Base-by-base conservation (phyloP, 495 filamentous ascomycete species). In the Platismatia glauca region DNA sequence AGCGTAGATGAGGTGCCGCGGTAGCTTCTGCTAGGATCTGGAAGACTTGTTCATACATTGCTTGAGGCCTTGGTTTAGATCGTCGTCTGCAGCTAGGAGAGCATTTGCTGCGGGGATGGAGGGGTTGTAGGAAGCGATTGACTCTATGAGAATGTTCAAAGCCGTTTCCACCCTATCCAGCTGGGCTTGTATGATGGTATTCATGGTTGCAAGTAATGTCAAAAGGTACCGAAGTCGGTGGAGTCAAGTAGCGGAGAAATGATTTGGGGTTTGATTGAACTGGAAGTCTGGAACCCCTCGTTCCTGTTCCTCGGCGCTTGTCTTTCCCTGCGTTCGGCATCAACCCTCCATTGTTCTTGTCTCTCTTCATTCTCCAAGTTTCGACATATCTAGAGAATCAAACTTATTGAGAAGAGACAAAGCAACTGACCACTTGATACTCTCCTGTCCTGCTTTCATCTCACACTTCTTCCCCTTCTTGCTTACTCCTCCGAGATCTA, bases 91-190 rank as follows among this genome's bases (percentile, higher is more conserved):
- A n/a, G 77, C 73, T 8, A 86, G 74, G 24, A 93, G 80, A 38
- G 87, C 82, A 29, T 78, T 73, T 7, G 88, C 88, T 31, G 84
- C 80, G 34, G 74, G 69, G 7, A 81, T 73, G 15, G 84, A 86
- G 35, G 89, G 89, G 65, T 89, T 88, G 80, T 90, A 91, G 61
- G 89, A 84, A 12, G 86, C 76, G 48, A 93, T 87, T 3, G 88
- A 89, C 69, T 88, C 86, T 67, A 90, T 82, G 15, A 93, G 78
- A 12, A 73, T 79, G 16, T 78, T 77, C 33, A 93, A 76, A 7
- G 86, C 84, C 60, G 80, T 79, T 68, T 89, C 88, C 46, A 91
- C 75, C 58, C 85, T 82, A 66, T 87, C 80, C 66, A 90, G 88
- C 63, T 82, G 82, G 18, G 65, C 62, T 60, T 84, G 79, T 34